These are phyloP conservation scores for Lecanoromycetidae sp. DNA, from an alignment of 2,329 filamentous ascomycete species.

Conservation along the genomic window DNA sequence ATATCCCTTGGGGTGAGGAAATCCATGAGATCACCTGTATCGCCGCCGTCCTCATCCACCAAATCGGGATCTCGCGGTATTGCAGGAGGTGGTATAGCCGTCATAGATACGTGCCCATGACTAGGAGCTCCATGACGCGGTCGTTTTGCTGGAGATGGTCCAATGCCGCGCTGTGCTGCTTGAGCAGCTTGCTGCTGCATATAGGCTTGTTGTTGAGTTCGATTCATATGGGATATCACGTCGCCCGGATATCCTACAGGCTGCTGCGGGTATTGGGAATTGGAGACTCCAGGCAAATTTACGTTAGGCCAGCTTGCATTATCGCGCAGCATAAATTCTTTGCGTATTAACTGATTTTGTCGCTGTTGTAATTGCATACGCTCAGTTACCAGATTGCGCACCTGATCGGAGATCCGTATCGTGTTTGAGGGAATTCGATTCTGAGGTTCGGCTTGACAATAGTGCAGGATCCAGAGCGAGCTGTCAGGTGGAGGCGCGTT, in stretches of 20 bases:
- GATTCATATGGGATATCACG: constrained; percentile 21
- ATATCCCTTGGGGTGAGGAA: constrained; percentile 81
- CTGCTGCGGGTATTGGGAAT: constrained; percentile 36
- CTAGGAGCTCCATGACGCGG: constrained; percentile 27
- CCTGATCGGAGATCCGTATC: constrained; percentile 36
- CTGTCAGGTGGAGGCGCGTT: constrained; percentile 63
- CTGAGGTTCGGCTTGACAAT: constrained; percentile 61
- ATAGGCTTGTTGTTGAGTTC: constrained; percentile 25
- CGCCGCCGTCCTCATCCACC: constrained; percentile 84
- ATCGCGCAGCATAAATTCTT: constrained; percentile 91
- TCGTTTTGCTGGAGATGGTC: constrained; percentile 36
- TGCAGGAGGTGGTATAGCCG: constrained; percentile 26
- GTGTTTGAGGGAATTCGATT: constrained; percentile 57
- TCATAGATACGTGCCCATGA: constrained; percentile 34
- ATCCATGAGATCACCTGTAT: constrained; percentile 79
- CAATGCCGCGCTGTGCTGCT: constrained; percentile 19
- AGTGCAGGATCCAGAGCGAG: constrained; percentile 83
- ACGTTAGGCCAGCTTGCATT: constrained; percentile 82
- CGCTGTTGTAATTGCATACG: constrained; percentile 52
- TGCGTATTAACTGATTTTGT: constrained; percentile 67
- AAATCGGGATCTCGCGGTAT: constrained; percentile 39
- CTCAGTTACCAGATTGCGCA: constrained; percentile 32
- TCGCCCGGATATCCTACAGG: constrained; percentile 32
- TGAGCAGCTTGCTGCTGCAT: constrained; percentile 22
- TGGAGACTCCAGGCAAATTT: constrained; percentile 49